Evolutionary conservation across 108 stramenopile genomes (phyloP), one percentile per base, ranked within the genome.

Genomic region (Bacterosira constricta): DNA sequence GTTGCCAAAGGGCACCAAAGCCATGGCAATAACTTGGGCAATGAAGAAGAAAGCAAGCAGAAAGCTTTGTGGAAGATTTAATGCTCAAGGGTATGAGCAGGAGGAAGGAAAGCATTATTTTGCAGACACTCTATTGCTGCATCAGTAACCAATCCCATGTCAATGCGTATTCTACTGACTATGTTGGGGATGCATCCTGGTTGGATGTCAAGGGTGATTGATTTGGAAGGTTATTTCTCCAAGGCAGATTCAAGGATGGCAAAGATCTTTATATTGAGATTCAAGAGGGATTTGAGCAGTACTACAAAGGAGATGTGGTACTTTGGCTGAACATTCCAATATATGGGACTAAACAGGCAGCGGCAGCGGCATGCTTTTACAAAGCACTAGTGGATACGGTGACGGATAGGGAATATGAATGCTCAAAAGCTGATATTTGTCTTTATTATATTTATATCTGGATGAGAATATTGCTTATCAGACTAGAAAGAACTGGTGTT

Each of bases 211-310:
- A 18, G 23, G 1, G 31, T 34, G 10, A 12, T 23, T 42, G 71
- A 73, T 31, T 30, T 53, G 3, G 21, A 46, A 47, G 51, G 63
- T 10, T 63, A 25, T 66, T 73, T 12, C 37, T 73, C 15, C 50
- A 66, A 45, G 50, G 50, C 31, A 41, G 63, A 32, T 66, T 73
- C 29, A 21, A 34, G n/a, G 49, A 73, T 30, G 64, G 64, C 25
- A 63, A 52, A 66, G 52, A 23, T 1, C 36, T 73, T 12, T 63
- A 73, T 25, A 64, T 32, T 23, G 63, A 63, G 2, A 62, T 51
- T 34, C 50, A 62, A 42, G 49, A 63, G 9, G 71, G 62, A 42
- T 47, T 49, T 34, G 71, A 69, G 60, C 21, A 69, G 25, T 69
- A 45, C 21, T 61, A 69, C 18, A n/a, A 38, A 4, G 17, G 23